Percentiles rank a stretch among this genome's conserved stretches.
Evolutionary conservation across 75 land plant species (phyloP).

Genomic region (Picea glauca): DNA sequence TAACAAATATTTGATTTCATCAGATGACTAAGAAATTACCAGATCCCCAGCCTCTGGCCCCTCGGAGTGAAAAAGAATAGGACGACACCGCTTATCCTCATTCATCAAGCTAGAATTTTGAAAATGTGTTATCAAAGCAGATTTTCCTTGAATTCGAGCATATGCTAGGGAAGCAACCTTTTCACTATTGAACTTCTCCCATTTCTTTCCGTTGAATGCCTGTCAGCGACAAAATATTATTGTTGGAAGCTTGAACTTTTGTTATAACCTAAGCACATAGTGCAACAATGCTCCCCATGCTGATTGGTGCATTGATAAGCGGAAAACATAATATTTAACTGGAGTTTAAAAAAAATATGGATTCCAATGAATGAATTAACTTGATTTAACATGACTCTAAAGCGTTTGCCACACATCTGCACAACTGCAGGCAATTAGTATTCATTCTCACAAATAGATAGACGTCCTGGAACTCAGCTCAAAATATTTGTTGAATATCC

Average conservation of each 20-base stretch:
- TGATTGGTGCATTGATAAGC: not conserved
- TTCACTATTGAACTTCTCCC: slow-evolving; percentile 98
- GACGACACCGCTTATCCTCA: slow-evolving; percentile 93
- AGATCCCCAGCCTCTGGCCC: slow-evolving; percentile 71
- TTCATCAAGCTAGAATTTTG: slow-evolving; percentile 97
- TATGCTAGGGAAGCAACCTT: slow-evolving; percentile 94
- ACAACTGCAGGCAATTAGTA: not conserved
- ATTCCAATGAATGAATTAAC: not conserved
- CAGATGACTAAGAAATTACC: slow-evolving; percentile 27
- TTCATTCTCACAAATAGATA: not conserved
- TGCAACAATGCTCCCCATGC: not conserved
- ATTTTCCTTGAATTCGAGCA: slow-evolving; percentile 90
- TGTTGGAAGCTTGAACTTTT: not conserved
- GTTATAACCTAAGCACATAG: not conserved
- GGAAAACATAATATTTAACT: not conserved
- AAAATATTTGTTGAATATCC: not conserved
- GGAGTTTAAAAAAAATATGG: not conserved
- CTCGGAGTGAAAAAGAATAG: slow-evolving; percentile 84
- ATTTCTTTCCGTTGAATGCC: slow-evolving; percentile 87
- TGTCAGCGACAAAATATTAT: slow-evolving; percentile 14
- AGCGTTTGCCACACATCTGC: not conserved
- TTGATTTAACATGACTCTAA: not conserved
- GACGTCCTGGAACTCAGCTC: not conserved
- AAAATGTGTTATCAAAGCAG: slow-evolving; percentile 90
- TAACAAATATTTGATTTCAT: slow-evolving; percentile 4